Conservation (phyloP, 1,284 basidiomycete species). For the Ceratobasidium sp. region DNA sequence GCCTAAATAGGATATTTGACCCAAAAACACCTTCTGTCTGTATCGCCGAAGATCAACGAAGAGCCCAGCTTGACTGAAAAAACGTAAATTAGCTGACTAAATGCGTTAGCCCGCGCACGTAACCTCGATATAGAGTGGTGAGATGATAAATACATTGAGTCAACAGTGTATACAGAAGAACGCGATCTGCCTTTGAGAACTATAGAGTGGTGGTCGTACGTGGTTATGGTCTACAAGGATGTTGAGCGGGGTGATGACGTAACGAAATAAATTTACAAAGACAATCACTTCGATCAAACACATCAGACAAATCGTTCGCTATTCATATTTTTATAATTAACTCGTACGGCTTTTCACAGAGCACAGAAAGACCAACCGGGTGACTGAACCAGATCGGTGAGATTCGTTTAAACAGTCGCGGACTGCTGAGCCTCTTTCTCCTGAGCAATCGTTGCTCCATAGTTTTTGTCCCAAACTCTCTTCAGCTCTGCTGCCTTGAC, state of each 20-base stretch:
- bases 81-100: no score
- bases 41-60: no score
- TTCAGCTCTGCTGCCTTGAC: constrained; percentile 9
- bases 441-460: constrained; percentile 1
- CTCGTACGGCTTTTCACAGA: neutral
- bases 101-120: neutral
- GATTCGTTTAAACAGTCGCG: neutral
- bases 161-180: no score
- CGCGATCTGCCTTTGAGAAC: neutral
- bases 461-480: constrained; percentile 2
- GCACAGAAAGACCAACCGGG: no score
- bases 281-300: no score
- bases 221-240: neutral
- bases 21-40: no score
- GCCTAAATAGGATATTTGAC: no score
- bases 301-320: neutral
- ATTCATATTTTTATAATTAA: constrained; percentile 3
- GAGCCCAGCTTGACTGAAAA: no score
- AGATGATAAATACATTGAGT: neutral
- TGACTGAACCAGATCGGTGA: neutral
- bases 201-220: constrained; percentile 18
- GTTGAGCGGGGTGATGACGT: constrained; percentile 24
- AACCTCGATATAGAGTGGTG: neutral
- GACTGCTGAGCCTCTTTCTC: constrained; percentile 10
- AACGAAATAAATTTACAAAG: constrained; percentile 18